Evolutionary conservation across 164 flowering plant species (phyloP), one percentile per base, ranked within the genome.

Genomic region (Sextonia rubra): DNA sequence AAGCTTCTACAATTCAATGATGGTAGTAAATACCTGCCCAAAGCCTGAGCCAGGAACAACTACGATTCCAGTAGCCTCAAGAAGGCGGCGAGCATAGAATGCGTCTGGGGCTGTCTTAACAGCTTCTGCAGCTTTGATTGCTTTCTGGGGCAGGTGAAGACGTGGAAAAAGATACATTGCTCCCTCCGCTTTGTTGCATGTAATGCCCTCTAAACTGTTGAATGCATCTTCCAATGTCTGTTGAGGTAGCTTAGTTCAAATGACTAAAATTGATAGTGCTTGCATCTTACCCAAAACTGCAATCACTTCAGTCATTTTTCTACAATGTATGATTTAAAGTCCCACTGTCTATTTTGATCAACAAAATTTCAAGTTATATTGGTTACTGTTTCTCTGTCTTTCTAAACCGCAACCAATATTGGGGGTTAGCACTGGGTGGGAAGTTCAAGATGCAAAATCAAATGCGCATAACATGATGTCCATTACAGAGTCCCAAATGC

Each of bases 31-130:
- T 23, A 96, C 99, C 94, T 96, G 99, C 17, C 97, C 88, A 75
- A 96, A 96, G 47, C 99, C 99, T 71, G 99, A 93, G 27, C 99
- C 99, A 68, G 99, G 99, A 68, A 96, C 98, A 66, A 92, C 88
- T 26, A 96, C 98, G 15, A 96, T 79, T 61, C 99, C 99, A 47
- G 99, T 93, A 75, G 97, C 91, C 60, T 91, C 83, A 56, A 96
- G 97, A 64, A 96, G 94, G 29, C 89, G 86, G 3, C 75, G 83
- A 58, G 91, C 90, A 76, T 92, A 96, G 78, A 89, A 93, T 60
- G 97, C 91, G 84, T 96, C 99, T 22, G 99, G 97, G 14, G 93
- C 90, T 29, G 74, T 82, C 2, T 92, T 89, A 26, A 77, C 89
- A 27, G 85, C 89, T 77, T 87, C 85, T 26, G 99, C 98, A 47